Conservation (phyloP, 192 early-diverging fungal species). For the Borealophlyctis nickersoniae region DNA sequence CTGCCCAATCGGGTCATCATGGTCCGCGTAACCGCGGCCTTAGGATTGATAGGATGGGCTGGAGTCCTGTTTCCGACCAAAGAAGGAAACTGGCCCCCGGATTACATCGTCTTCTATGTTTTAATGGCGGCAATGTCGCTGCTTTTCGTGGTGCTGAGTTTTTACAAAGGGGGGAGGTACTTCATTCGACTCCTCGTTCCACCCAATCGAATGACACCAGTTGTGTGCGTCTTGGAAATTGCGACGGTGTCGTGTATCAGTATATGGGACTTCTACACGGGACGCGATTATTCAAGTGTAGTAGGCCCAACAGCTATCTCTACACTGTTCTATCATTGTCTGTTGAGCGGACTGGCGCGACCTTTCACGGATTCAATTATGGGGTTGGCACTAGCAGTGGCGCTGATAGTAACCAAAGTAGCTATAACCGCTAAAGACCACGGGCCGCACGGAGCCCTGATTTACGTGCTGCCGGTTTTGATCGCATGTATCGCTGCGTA, state of each 20-base stretch:
- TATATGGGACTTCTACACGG: conserved; percentile 25
- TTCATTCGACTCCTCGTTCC: too few relatives aligned
- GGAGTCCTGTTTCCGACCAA: too few relatives aligned
- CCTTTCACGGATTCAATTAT: conserved; percentile 15
- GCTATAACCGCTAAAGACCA: not conserved
- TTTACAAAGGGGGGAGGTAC: too few relatives aligned
- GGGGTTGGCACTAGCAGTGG: conserved; percentile 3
- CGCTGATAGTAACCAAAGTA: conserved; percentile 7
- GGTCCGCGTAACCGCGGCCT: not conserved
- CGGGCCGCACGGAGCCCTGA: not conserved
- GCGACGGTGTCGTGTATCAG: not conserved
- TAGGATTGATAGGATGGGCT: too few relatives aligned
- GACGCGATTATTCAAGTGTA: not conserved
- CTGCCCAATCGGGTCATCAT: conserved; percentile 31
- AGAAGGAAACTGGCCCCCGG: too few relatives aligned
- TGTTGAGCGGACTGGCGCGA: conserved; percentile 18
- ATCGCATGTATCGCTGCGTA: conserved; percentile 8
- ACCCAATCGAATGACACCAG: too few relatives aligned
- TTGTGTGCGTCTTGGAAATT: not conserved
- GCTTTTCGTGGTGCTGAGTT: too few relatives aligned
- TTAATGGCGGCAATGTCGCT: too few relatives aligned
- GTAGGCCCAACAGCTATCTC: conserved; percentile 16
- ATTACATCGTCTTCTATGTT: too few relatives aligned
- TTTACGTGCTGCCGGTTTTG: conserved; percentile 19
- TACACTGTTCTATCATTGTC: conserved; percentile 14